Percentiles rank a stretch among this genome's conserved stretches.
These are phyloP conservation scores for Didymosphaeria variabile DNA, from an alignment of 2,329 filamentous ascomycete species.

Conservation along the genomic window DNA sequence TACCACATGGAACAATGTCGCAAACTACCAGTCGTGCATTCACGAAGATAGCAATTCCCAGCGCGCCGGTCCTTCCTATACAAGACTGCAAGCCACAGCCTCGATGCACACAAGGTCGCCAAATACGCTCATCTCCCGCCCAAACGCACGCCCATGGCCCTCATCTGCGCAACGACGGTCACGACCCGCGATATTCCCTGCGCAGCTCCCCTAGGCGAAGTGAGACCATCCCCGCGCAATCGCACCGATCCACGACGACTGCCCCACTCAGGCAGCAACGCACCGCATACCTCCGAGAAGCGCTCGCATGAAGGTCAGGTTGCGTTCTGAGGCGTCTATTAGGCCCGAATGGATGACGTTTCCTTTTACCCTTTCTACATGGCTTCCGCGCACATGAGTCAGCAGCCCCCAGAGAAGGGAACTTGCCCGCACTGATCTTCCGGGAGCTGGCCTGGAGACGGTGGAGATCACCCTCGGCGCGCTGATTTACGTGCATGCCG, in stretches of 20 bases:
- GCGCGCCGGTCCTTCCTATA: constrained; percentile 7
- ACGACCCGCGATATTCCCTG: constrained; percentile 15
- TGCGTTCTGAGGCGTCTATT: constrained; percentile 5
- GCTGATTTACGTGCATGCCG: constrained; percentile 1
- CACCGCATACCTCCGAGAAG: constrained; percentile 4
- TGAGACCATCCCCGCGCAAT: constrained; percentile 12
- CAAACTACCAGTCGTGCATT: neutral
- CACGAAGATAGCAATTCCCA: constrained; percentile 3
- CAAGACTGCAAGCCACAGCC: constrained; percentile 4
- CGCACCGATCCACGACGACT: constrained; percentile 3
- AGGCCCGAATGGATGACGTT: constrained; percentile 3
- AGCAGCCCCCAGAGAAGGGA: neutral
- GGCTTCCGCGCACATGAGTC: neutral
- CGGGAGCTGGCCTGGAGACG: constrained; percentile 6
- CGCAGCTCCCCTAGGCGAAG: constrained; percentile 10
- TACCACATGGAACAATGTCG: neutral
- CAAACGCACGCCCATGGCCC: neutral
- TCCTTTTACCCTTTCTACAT: neutral
- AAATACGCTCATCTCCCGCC: constrained; percentile 4
- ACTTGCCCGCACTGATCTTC: constrained; percentile 4
- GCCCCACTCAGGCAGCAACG: constrained; percentile 10
- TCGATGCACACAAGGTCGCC: neutral
- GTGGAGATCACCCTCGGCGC: constrained; percentile 1
- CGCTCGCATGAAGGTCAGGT: neutral
- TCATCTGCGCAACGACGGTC: neutral